These are phyloP conservation scores for Arachis hypogaea DNA, from an alignment of 306 rosid species.

Conservation along the genomic window DNA sequence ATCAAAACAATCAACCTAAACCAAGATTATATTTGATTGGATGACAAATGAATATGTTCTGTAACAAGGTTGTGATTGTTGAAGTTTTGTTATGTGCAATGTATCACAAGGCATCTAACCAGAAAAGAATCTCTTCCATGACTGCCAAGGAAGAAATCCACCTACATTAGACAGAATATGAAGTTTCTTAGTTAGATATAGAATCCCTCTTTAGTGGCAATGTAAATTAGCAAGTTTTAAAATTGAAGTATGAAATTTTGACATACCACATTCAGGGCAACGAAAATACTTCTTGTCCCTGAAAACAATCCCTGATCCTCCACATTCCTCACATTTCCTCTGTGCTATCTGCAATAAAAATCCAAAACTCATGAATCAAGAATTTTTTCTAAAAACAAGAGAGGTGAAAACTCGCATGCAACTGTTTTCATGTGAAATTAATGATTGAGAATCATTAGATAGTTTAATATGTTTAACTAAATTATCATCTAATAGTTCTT, in stretches of 20 bases:
- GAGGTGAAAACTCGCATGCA: no score
- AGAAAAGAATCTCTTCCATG: conserved; percentile 92
- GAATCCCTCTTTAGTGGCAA: not conserved
- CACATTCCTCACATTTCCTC: conserved; percentile 66
- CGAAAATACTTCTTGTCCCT: conserved; percentile 60
- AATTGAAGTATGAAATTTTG: not conserved
- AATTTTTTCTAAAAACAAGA: no score
- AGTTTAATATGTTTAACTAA: no score
- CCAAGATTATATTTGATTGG: no score
- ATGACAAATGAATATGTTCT: not conserved
- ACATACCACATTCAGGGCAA: conserved; percentile 84
- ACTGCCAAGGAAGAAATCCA: conserved; percentile 95
- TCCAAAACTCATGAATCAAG: not conserved
- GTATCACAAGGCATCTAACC: conserved; percentile 47
- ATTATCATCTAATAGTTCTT: no score
- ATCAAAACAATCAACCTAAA: no score
- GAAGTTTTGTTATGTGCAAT: conserved; percentile 20
- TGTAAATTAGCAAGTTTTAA: no score
- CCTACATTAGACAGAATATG: conserved; percentile 49
- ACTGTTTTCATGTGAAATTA: no score
- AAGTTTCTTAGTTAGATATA: no score
- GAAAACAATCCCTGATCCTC: conserved; percentile 86
- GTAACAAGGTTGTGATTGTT: conserved; percentile 15
- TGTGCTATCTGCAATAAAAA: conserved; percentile 64
- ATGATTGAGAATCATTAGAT: no score